These are phyloP conservation scores for Diaporthe ampelina DNA, from an alignment of 2,329 filamentous ascomycete species.

Conservation along the genomic window DNA sequence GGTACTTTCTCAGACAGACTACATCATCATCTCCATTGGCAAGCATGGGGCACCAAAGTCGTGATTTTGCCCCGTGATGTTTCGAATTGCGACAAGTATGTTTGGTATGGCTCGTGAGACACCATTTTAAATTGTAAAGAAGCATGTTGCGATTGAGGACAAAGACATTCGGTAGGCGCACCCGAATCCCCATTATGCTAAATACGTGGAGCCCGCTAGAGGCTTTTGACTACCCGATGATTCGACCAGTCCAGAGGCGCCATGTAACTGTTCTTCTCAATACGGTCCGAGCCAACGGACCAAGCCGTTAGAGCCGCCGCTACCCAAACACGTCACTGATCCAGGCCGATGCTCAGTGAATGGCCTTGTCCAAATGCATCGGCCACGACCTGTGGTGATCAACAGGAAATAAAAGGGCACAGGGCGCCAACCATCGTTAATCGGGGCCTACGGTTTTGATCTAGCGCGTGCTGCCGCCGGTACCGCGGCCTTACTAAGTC, in stretches of 20 bases:
- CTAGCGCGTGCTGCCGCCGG: neutral
- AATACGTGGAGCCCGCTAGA: constrained; percentile 22
- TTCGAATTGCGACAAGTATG: neutral
- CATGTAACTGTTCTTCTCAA: neutral
- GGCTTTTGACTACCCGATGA: neutral
- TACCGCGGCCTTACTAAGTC: neutral
- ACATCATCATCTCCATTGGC: neutral
- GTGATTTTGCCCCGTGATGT: neutral
- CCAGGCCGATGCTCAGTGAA: neutral
- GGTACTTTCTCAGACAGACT: neutral
- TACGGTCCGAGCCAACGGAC: neutral
- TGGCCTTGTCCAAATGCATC: neutral
- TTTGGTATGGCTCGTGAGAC: constrained; percentile 23
- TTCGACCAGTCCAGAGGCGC: constrained; percentile 9
- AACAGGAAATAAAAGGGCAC: neutral
- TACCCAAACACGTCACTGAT: neutral
- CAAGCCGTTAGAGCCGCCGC: neutral
- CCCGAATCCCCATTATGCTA: neutral
- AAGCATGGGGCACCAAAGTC: neutral
- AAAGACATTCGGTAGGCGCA: neutral
- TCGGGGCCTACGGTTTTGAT: neutral
- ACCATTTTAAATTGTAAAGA: neutral
- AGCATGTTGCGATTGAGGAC: neutral
- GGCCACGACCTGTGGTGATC: neutral
- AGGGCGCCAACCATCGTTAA: neutral